Conservation (phyloP, 2,329 filamentous ascomycete species). For the Penicillium sp. region DNA sequence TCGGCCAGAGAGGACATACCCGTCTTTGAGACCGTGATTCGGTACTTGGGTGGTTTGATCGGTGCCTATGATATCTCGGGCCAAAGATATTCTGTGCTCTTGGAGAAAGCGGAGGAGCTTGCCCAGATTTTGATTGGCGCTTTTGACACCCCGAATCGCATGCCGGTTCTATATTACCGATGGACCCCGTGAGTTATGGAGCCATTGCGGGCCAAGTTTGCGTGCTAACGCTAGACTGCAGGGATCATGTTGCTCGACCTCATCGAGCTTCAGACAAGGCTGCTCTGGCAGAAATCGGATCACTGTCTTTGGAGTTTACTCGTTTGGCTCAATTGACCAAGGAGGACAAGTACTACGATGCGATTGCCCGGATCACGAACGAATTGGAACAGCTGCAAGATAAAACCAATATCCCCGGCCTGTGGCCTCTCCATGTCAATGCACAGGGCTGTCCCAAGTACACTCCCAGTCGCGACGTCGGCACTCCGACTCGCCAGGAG, state of each 20-base stretch:
- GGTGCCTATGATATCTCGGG: constrained; percentile 84
- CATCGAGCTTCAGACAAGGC: constrained; percentile 59
- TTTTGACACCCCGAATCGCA: constrained; percentile 90
- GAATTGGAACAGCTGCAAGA: constrained; percentile 74
- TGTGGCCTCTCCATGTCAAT: constrained; percentile 78
- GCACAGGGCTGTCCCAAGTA: constrained; percentile 70
- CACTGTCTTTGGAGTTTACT: constrained; percentile 84
- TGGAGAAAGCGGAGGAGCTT: constrained; percentile 76
- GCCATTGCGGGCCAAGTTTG: background rate
- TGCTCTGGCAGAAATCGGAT: constrained; percentile 69
- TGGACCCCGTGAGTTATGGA: constrained; percentile 63
- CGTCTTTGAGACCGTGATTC: constrained; percentile 89
- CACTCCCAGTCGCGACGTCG: constrained; percentile 12
- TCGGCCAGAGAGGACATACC: constrained; percentile 68
- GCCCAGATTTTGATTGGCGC: constrained; percentile 77
- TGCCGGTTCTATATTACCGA: constrained; percentile 78
- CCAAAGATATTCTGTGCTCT: constrained; percentile 63
- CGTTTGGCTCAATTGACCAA: constrained; percentile 81
- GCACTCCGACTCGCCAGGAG: constrained; percentile 10
- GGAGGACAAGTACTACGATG: constrained; percentile 83
- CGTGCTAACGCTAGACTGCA: constrained; percentile 13
- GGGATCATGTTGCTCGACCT: constrained; percentile 58
- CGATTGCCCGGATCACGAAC: constrained; percentile 79
- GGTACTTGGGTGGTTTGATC: constrained; percentile 83
- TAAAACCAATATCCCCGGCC: constrained; percentile 67